A percentile compares a stretch with the other conserved stretches of the same genome.
Conservation (phyloP, 2,329 filamentous ascomycete genomes). For the Diaporthe nobilis region DNA sequence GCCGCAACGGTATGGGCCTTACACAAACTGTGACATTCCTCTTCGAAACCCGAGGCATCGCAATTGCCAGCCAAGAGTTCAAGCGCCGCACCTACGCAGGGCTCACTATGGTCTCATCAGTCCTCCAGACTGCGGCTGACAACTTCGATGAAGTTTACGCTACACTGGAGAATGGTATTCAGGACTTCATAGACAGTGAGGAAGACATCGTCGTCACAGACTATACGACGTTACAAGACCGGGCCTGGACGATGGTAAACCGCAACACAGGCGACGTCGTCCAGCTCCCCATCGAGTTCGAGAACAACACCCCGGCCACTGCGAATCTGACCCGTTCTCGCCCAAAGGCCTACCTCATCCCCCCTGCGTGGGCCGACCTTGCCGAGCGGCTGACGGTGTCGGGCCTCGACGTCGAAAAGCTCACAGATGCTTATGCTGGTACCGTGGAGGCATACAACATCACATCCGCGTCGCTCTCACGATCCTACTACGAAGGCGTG, state of each 20-base stretch:
- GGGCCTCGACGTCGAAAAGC: background rate
- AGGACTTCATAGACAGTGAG: background rate
- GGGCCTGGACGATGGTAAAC: slow-evolving; percentile 14
- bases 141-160: slow-evolving; percentile 14
- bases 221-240: background rate
- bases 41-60: slow-evolving; percentile 7
- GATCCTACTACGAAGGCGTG: slow-evolving; percentile 7
- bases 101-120: slow-evolving; percentile 9
- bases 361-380: slow-evolving; percentile 8
- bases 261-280: background rate
- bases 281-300: background rate
- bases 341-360: slow-evolving; percentile 11
- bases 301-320: slow-evolving; percentile 7
- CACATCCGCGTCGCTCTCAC: background rate
- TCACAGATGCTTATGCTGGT: background rate
- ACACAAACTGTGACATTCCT: slow-evolving; percentile 6
- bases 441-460: slow-evolving; percentile 9
- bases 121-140: slow-evolving; percentile 1
- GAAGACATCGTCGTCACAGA: slow-evolving; percentile 8
- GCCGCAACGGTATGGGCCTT: slow-evolving; percentile 3
- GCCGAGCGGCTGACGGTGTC: slow-evolving; percentile 17
- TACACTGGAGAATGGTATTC: background rate
- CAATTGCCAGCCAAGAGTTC: slow-evolving; percentile 14
- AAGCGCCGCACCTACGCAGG: slow-evolving; percentile 17
- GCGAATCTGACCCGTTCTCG: background rate